Conservation (phyloP, 23 red algal genomes). For the Gracilaria domingensis region DNA sequence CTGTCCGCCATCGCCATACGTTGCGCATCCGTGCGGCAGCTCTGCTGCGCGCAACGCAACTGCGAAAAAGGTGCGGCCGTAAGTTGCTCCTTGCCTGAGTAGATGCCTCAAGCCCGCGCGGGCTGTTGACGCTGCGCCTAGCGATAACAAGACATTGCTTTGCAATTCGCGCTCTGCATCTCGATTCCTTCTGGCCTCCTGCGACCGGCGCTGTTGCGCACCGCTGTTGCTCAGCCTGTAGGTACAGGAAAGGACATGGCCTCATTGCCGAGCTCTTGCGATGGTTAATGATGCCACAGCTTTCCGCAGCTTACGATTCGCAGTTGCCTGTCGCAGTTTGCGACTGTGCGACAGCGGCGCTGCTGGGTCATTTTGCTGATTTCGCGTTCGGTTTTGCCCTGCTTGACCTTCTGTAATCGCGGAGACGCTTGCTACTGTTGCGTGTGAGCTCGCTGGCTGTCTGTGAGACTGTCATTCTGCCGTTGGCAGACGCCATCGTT, state of each 20-base stretch:
- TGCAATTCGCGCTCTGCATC: conserved; percentile 1
- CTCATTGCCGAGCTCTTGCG: too few species aligned
- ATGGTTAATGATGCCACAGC: too few species aligned
- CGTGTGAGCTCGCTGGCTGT: not conserved
- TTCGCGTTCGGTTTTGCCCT: too few species aligned
- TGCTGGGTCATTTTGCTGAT: too few species aligned
- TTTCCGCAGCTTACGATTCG: too few species aligned
- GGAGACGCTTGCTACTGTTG: too few species aligned
- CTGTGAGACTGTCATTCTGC: conserved; percentile 11
- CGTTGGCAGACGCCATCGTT: not conserved
- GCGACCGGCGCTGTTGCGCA: not conserved
- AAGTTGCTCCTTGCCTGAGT: not conserved
- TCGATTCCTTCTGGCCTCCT: not conserved
- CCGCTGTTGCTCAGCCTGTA: too few species aligned
- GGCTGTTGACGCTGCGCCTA: not conserved
- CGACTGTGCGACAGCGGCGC: too few species aligned
- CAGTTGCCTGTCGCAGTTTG: too few species aligned
- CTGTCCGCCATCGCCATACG: conserved; percentile 7
- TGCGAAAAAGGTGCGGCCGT: not conserved
- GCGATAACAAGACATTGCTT: not conserved
- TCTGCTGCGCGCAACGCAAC: not conserved
- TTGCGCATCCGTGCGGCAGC: not conserved
- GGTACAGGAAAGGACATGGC: too few species aligned
- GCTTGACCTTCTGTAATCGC: too few species aligned
- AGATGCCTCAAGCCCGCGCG: not conserved